phyloP scores from a whole-genome alignment of 345 rosid genomes.

The Kernera saxatilis region DNA sequence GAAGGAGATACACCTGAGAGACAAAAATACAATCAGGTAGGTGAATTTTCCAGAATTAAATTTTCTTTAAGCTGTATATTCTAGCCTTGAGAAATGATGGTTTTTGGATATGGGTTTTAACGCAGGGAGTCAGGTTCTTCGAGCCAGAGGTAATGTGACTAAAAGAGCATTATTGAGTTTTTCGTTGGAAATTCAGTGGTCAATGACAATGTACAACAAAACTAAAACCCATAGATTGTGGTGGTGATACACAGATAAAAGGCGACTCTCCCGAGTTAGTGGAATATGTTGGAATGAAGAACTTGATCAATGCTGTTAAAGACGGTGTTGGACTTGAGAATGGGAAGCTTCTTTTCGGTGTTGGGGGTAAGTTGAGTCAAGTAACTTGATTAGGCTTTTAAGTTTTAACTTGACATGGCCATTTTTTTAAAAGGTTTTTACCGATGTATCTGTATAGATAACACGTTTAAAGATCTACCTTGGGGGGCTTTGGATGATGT shows the following conservation, averaged over 20 bases:
- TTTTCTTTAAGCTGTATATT: background rate
- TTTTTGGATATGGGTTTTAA: background rate
- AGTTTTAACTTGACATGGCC: background rate
- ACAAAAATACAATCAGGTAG: constrained; percentile 86
- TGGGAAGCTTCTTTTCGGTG: constrained; percentile 76
- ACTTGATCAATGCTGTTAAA: constrained; percentile 71
- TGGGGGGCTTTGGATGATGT: constrained; percentile 99
- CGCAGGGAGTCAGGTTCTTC: constrained; percentile 94
- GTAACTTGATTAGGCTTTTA: background rate
- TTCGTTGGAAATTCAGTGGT: background rate
- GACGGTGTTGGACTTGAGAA: constrained; percentile 61
- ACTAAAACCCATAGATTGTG: constrained; percentile 1
- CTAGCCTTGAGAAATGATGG: background rate
- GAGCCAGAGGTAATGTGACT: constrained; percentile 81
- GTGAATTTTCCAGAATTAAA: background rate
- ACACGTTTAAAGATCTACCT: constrained; percentile 60
- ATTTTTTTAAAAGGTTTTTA: background rate
- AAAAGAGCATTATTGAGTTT: constrained; percentile 1
- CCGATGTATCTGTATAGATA: constrained; percentile 36
- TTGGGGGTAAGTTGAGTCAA: constrained; percentile 46
- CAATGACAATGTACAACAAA: background rate
- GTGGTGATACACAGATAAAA: constrained; percentile 58
- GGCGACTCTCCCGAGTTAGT: constrained; percentile 96
- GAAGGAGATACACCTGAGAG: constrained; percentile 98
- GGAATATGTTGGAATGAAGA: constrained; percentile 80